Evolutionary conservation across 306 rosid genomes (phyloP).

Genomic region (Gynostemma pentaphyllum): DNA sequence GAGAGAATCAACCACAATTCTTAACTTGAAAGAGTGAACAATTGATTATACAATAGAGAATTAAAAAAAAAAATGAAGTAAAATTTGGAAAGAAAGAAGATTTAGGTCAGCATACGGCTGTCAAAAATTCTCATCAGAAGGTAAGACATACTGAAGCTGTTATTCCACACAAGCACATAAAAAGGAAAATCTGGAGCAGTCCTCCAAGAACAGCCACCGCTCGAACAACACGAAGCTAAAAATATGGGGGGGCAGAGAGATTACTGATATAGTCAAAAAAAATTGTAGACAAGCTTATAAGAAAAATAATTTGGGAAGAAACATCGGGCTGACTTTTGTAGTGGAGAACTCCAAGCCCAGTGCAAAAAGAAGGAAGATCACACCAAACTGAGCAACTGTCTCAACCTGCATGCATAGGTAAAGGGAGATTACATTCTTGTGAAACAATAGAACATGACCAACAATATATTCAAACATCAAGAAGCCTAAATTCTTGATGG

Average conservation of each 20-base stretch:
- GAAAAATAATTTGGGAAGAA: conserved; percentile 10
- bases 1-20: neutral
- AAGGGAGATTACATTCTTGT: neutral
- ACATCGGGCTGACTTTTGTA: conserved; percentile 43
- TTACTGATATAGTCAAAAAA: neutral
- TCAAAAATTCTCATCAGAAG: conserved; percentile 3
- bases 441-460: neutral
- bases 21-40: neutral
- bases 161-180: conserved; percentile 88
- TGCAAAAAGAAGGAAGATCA: conserved; percentile 91
- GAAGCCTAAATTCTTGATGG: neutral
- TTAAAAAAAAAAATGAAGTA: neutral
- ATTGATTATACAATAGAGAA: neutral
- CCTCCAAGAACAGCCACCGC: conserved; percentile 95
- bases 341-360: conserved; percentile 87
- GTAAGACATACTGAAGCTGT: conserved; percentile 62
- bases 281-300: neutral
- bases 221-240: conserved; percentile 87
- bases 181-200: conserved; percentile 78
- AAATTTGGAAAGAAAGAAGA: too few species aligned
- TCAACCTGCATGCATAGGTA: conserved; percentile 53
- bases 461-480: neutral
- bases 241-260: conserved; percentile 15
- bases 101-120: neutral
- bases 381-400: conserved; percentile 99